phyloP scores from a whole-genome alignment of 108 stramenopile species.

The Nitzschia sp. region DNA sequence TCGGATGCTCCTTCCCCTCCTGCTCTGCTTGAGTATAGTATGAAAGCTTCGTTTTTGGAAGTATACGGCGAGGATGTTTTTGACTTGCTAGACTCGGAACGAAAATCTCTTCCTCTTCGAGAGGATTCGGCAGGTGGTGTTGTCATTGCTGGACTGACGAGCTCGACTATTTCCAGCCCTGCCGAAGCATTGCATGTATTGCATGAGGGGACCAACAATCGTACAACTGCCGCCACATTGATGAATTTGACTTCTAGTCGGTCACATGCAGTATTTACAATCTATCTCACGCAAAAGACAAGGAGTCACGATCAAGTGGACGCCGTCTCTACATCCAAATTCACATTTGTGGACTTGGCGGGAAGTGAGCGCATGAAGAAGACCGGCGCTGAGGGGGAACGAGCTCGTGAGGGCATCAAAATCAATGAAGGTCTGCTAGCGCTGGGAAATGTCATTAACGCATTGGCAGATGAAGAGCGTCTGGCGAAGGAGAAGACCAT shows the following conservation, averaged over 20 bases:
- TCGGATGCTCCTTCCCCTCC: not conserved
- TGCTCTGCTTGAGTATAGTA: conserved; percentile 45
- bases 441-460: conserved; percentile 98
- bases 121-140: conserved; percentile 78
- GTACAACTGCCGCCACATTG: conserved; percentile 90
- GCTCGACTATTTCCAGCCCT: conserved; percentile 40
- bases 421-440: conserved; percentile 97
- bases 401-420: conserved; percentile 90
- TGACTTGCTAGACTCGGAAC: conserved; percentile 75
- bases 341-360: conserved; percentile 90
- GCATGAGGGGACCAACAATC: conserved; percentile 86
- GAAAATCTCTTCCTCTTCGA: conserved; percentile 72
- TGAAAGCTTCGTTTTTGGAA: conserved; percentile 90
- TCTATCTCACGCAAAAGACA: conserved; percentile 63
- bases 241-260: conserved; percentile 89
- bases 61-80: conserved; percentile 94
- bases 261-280: conserved; percentile 82
- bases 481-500: conserved; percentile 62
- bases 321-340: conserved; percentile 64
- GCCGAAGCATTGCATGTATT: conserved; percentile 68
- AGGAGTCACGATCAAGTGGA: conserved; percentile 54
- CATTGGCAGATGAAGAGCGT: conserved; percentile 90
- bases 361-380: conserved; percentile 95
- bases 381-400: conserved; percentile 88
- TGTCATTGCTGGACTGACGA: conserved; percentile 62